phyloP scores from a whole-genome alignment of 495 filamentous ascomycete genomes.

The Xylaria intraflava region DNA sequence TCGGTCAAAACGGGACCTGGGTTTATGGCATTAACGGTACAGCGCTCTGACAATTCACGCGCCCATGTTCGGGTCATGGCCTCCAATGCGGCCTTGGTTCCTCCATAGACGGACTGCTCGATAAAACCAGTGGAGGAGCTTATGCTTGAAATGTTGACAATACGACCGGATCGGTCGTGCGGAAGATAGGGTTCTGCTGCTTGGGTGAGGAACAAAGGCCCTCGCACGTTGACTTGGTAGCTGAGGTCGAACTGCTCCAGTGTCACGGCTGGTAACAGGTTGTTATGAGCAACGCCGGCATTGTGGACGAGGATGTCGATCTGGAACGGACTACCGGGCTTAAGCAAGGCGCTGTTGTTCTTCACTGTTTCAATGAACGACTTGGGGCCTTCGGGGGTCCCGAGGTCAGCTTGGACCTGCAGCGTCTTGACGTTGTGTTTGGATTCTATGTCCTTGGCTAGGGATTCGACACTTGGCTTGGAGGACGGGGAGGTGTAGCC shows the following conservation, averaged over 20 bases:
- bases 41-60: slow-evolving; percentile 67
- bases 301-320: slow-evolving; percentile 87
- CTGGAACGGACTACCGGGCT: slow-evolving; percentile 41
- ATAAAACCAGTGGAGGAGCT: slow-evolving; percentile 61
- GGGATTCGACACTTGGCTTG: slow-evolving; percentile 14
- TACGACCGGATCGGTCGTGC: slow-evolving; percentile 63
- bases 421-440: slow-evolving; percentile 33
- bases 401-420: slow-evolving; percentile 41
- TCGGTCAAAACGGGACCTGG: slow-evolving; percentile 82
- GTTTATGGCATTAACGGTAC: slow-evolving; percentile 83
- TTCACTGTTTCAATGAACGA: slow-evolving; percentile 28
- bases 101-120: slow-evolving; percentile 73
- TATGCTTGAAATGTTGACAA: slow-evolving; percentile 72
- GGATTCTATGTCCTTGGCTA: slow-evolving; percentile 36
- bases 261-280: slow-evolving; percentile 50
- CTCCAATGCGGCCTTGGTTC: slow-evolving; percentile 83
- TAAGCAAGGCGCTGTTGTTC: slow-evolving; percentile 22
- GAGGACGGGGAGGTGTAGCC: slow-evolving; percentile 58
- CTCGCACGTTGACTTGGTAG: slow-evolving; percentile 80
- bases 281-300: slow-evolving; percentile 63
- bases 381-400: slow-evolving; percentile 30
- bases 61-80: slow-evolving; percentile 91
- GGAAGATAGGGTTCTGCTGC: slow-evolving; percentile 66
- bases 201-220: slow-evolving; percentile 73
- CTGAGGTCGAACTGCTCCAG: slow-evolving; percentile 59